These are phyloP conservation scores for Nepenthes mirabilis DNA, from an alignment of 148 eudicot genomes.

Conservation along the genomic window DNA sequence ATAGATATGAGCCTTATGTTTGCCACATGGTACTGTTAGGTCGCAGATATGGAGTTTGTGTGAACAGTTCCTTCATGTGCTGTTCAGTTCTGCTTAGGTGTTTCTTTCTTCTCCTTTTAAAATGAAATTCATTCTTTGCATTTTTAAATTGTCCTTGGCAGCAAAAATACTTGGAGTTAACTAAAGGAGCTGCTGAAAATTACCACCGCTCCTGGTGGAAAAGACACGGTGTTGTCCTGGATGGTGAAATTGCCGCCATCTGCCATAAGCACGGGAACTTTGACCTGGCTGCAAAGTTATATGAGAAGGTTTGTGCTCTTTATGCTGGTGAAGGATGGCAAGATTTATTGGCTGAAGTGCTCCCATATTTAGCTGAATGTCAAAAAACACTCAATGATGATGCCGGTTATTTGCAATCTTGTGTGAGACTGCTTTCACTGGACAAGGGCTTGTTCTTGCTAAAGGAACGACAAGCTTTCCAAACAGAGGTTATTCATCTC, in stretches of 20 bases:
- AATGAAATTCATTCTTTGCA: not conserved
- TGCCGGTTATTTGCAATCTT: constrained; percentile 86
- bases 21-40: too few relatives aligned
- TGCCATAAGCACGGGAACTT: constrained; percentile 62
- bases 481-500: constrained; percentile 67
- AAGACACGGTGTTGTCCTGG: constrained; percentile 94
- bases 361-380: constrained; percentile 91
- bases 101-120: not conserved
- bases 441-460: constrained; percentile 68
- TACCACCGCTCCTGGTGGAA: constrained; percentile 96
- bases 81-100: not conserved
- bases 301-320: constrained; percentile 96
- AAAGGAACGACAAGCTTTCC: constrained; percentile 87
- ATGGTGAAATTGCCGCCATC: constrained; percentile 92
- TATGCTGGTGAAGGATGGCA: constrained; percentile 98
- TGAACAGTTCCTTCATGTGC: too few relatives aligned
- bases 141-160: constrained; percentile 11
- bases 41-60: too few relatives aligned
- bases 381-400: constrained; percentile 89
- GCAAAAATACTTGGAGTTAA: constrained; percentile 81
- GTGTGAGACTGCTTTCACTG: constrained; percentile 80
- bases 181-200: constrained; percentile 86
- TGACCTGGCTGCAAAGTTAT: constrained; percentile 77
- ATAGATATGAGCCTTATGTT: too few relatives aligned
- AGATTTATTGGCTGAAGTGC: constrained; percentile 88